These are phyloP conservation scores for Marchantia polymorpha DNA, from an alignment of 225 moss, liverwort and hornwort species.

Conservation along the genomic window DNA sequence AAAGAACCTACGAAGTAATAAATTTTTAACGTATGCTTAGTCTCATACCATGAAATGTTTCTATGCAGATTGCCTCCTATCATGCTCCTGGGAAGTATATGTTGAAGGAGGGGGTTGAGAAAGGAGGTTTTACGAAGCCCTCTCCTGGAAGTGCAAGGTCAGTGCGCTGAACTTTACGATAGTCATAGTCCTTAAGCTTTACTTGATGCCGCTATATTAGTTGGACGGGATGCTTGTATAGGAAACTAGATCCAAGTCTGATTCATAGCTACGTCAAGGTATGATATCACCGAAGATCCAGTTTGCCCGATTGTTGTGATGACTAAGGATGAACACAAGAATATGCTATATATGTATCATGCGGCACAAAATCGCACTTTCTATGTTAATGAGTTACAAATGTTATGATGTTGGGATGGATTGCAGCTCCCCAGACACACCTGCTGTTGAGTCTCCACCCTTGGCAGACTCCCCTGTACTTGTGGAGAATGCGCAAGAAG, in stretches of 20 bases:
- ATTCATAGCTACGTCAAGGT: neutral
- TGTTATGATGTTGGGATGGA: conserved; percentile 8
- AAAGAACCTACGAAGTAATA: too few species aligned
- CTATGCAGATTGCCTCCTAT: conserved; percentile 73
- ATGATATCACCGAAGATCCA: neutral
- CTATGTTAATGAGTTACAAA: neutral
- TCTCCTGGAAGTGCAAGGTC: conserved; percentile 96
- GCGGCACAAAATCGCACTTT: neutral
- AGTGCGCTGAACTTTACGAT: neutral
- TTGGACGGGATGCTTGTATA: neutral
- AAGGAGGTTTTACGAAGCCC: conserved; percentile 70
- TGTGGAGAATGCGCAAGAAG: conserved; percentile 52
- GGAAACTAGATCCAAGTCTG: neutral
- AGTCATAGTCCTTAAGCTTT: neutral
- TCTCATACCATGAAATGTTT: neutral
- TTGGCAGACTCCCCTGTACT: conserved; percentile 72
- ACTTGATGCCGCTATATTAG: neutral
- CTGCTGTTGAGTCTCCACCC: conserved; percentile 76
- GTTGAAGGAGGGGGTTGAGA: conserved; percentile 82
- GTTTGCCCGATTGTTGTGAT: neutral
- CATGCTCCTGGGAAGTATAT: conserved; percentile 91
- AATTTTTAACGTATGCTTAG: neutral
- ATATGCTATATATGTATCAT: neutral
- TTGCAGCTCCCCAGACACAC: conserved; percentile 81
- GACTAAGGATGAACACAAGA: neutral